Conservation (phyloP, 345 rosid genomes). For the Lepidium didymum region DNA sequence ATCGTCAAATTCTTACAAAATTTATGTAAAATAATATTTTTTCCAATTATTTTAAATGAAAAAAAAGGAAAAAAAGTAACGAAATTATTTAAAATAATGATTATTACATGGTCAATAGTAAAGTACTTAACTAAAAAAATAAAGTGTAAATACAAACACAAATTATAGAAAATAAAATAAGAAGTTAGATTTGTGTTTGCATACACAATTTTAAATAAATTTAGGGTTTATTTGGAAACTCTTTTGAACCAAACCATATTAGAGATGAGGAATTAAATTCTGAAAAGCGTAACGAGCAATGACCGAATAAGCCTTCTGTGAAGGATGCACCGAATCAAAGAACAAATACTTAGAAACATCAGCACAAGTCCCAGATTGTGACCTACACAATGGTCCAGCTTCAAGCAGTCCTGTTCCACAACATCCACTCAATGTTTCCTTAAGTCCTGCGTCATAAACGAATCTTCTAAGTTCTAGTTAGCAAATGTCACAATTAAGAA, state of each 20-base stretch:
- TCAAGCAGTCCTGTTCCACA: slow-evolving; percentile 32
- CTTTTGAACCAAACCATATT: not conserved
- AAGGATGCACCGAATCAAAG: slow-evolving; percentile 29
- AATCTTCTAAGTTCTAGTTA: not conserved
- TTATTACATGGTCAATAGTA: too few relatives aligned
- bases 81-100: too few relatives aligned
- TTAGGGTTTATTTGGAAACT: too few relatives aligned
- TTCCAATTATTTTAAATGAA: too few relatives aligned
- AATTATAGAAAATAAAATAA: too few relatives aligned
- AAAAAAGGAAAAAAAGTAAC: too few relatives aligned
- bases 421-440: slow-evolving; percentile 27
- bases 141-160: too few relatives aligned
- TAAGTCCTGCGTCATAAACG: slow-evolving; percentile 17
- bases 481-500: not conserved
- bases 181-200: too few relatives aligned
- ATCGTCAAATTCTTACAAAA: not conserved
- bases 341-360: slow-evolving; percentile 26
- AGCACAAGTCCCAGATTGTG: not conserved
- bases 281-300: slow-evolving; percentile 6
- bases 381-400: slow-evolving; percentile 23
- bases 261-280: slow-evolving; percentile 5
- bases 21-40: not conserved
- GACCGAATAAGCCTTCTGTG: slow-evolving; percentile 27
- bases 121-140: too few relatives aligned
- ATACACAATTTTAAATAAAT: too few relatives aligned